Conservation (phyloP, 306 rosid species). For the Lupinus albus region DNA sequence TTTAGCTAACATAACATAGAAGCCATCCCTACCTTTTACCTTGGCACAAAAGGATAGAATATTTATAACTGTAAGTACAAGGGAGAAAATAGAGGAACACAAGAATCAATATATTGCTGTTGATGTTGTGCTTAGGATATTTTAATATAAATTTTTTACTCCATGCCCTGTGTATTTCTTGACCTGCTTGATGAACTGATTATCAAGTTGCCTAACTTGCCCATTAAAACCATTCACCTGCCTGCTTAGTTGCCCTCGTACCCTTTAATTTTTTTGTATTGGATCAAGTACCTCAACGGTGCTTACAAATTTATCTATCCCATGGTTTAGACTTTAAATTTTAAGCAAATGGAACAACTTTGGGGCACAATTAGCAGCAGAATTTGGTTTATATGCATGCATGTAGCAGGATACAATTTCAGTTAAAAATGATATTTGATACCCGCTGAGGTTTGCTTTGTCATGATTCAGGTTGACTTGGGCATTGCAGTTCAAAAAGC, state of each 20-base stretch:
- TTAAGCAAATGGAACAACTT: slow-evolving; percentile 25
- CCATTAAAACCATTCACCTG: too few species aligned
- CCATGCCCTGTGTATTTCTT: slow-evolving; percentile 17
- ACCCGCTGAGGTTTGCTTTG: slow-evolving; percentile 35
- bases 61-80: slow-evolving; percentile 11
- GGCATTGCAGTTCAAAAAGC: slow-evolving; percentile 88
- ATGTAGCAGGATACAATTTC: slow-evolving; percentile 6
- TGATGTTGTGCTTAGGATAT: slow-evolving; percentile 6
- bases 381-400: slow-evolving; percentile 12
- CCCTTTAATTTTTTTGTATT: neutral
- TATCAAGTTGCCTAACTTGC: neutral
- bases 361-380: slow-evolving; percentile 2
- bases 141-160: slow-evolving; percentile 6
- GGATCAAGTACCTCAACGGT: slow-evolving; percentile 19
- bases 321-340: slow-evolving; percentile 24
- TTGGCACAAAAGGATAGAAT: slow-evolving; percentile 19
- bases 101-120: slow-evolving; percentile 12
- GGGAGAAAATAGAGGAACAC: neutral
- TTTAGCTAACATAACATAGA: slow-evolving; percentile 28
- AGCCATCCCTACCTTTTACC: slow-evolving; percentile 5
- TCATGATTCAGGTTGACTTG: slow-evolving; percentile 77
- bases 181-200: neutral
- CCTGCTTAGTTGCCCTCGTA: too few species aligned
- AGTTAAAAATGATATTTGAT: slow-evolving; percentile 18
- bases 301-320: slow-evolving; percentile 5